Evolutionary conservation across 257 asterid species (phyloP), one percentile per base, ranked within the genome.

Genomic region (Anisodus acutangulus): DNA sequence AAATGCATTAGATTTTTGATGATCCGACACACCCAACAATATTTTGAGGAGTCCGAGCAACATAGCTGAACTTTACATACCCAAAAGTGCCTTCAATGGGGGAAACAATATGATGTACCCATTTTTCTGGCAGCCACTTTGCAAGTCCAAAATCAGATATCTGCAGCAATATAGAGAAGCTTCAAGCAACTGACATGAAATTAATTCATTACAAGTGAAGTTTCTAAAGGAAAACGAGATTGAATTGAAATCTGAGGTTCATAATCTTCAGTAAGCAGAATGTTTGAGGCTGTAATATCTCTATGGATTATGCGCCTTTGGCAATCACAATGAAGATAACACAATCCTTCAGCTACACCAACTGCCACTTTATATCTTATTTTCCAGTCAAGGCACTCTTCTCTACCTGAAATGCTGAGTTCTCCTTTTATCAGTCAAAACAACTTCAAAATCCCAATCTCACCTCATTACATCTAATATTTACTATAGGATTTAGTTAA

Each of bases 81-180:
- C 99, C 99, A 72, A 96, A 96, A 85, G 99, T 96, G 88, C 99
- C 99, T 90, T 96, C 99, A 49, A 96, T 96, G 53, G 99, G 99
- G 80, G 98, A 96, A 80, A 94, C 99, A 17, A 93, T 91, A 81
- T 94, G 99, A 85, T 96, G 95, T 71, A 82, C 88, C 98, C 98
- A 94, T 85, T 92, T 94, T 70, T 96, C 95, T 0, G 99, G 99
- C 12, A 96, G 98, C 99, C 99, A 96, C 87, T 94, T 94, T 26
- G 99, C 98, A 22, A 96, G 89, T 74, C 99, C 99, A 10, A 94
- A 96, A 86, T 96, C 99, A 85, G 99, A 96, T 91, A 96, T 96
- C 99, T 95, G 90, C 92, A 86, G 8, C 16, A 53, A 31, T 13
- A 53, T 10, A 15, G 43, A 62, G 31, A n/a, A 80, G n/a, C n/a